Evolutionary conservation across 345 rosid species (phyloP).

Genomic region (Sisymbrium irio): DNA sequence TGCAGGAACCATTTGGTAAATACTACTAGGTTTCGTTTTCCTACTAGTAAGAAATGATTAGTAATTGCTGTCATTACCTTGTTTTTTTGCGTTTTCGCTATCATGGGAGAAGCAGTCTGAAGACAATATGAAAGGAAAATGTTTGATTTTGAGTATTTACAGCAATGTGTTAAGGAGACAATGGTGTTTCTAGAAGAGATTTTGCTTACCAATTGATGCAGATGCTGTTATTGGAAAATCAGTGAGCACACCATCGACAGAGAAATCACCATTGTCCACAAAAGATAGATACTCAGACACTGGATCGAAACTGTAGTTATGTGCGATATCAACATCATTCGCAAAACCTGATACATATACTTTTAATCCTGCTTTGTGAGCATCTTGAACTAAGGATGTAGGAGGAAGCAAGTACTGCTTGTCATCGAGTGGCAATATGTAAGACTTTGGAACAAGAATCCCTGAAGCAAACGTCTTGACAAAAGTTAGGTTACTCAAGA

Average conservation of each 20-base stretch:
- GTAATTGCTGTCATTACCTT: conserved; percentile 40
- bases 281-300: no score
- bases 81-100: conserved; percentile 40
- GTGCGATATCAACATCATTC: conserved; percentile 58
- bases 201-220: conserved; percentile 51
- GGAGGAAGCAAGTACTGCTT: no score
- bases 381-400: conserved; percentile 34
- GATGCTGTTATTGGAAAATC: conserved; percentile 79
- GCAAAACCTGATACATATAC: conserved; percentile 63
- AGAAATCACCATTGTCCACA: no score
- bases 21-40: no score
- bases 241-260: conserved; percentile 6
- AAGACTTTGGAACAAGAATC: conserved; percentile 41
- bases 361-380: conserved; percentile 71
- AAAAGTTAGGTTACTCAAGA: conserved; percentile 52
- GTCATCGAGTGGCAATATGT: no score
- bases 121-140: not conserved
- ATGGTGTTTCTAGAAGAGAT: not conserved
- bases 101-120: conserved; percentile 67
- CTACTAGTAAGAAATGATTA: no score
- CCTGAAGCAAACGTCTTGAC: conserved; percentile 83
- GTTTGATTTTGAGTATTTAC: not conserved
- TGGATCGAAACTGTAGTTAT: conserved; percentile 47
- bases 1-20: not conserved
- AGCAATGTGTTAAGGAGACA: not conserved